These are phyloP conservation scores for Phoenix roebelenii DNA, from an alignment of 176 grass and related monocot species.

Conservation along the genomic window DNA sequence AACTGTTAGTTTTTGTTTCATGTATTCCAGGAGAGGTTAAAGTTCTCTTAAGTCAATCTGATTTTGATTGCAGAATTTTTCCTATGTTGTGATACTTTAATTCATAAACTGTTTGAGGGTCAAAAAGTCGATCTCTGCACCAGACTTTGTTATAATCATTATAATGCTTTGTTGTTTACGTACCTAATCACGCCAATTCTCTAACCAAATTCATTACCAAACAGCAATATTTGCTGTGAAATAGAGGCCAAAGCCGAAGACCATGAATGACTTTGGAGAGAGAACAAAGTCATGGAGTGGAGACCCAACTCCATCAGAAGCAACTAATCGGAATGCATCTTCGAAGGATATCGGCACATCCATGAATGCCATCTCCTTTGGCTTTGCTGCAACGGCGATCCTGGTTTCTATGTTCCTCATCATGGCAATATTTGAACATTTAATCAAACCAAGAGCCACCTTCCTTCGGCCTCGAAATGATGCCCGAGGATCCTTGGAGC, in stretches of 20 bases:
- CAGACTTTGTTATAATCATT: too few species aligned
- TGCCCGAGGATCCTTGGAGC: neutral
- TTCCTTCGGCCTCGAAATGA: neutral
- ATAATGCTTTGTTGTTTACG: too few species aligned
- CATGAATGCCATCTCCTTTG: conserved; percentile 90
- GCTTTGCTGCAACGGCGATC: conserved; percentile 86
- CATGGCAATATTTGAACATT: conserved; percentile 96
- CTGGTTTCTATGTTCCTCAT: conserved; percentile 96
- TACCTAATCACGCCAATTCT: too few species aligned
- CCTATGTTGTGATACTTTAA: too few species aligned
- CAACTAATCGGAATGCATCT: conserved; percentile 26
- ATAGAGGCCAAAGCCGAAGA: neutral
- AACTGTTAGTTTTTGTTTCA: too few species aligned
- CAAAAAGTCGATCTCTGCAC: too few species aligned
- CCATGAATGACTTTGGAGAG: conserved; percentile 57
- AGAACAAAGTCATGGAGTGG: conserved; percentile 48
- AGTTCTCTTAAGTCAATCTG: too few species aligned
- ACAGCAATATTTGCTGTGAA: too few species aligned
- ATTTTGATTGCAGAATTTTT: too few species aligned
- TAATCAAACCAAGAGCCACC: conserved; percentile 68
- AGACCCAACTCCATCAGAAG: conserved; percentile 38
- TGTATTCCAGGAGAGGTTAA: too few species aligned
- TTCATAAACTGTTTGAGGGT: too few species aligned
- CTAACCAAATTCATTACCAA: too few species aligned
- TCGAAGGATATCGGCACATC: conserved; percentile 78